Percentiles rank a stretch among this genome's conserved stretches.
Conservation (phyloP, 2,329 filamentous ascomycete genomes). For the Corynespora cassiicola region DNA sequence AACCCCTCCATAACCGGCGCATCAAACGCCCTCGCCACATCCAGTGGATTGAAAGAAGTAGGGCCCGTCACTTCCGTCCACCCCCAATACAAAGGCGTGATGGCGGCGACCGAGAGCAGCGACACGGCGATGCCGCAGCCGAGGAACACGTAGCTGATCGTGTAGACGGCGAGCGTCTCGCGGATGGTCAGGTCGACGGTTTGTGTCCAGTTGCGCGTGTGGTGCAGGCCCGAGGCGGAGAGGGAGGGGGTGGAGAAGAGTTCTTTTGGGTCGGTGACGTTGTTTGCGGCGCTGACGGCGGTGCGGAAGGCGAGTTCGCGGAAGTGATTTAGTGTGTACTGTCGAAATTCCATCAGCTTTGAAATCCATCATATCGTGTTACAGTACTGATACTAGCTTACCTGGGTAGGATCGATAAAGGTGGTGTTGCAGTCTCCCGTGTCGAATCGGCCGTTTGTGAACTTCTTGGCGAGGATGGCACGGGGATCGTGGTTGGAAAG, state of each 20-base stretch:
- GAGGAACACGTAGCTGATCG: constrained; percentile 6
- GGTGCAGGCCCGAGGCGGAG: constrained; percentile 1
- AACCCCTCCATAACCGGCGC: constrained; percentile 7
- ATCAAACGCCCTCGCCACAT: constrained; percentile 14
- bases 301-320: constrained; percentile 13
- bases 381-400: too few relatives aligned
- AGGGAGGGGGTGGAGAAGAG: constrained; percentile 5
- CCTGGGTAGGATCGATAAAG: constrained; percentile 10
- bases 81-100: constrained; percentile 9
- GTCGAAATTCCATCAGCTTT: too few relatives aligned
- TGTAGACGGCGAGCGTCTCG: constrained; percentile 1
- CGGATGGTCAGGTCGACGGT: constrained; percentile 2
- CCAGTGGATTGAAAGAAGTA: constrained; percentile 10
- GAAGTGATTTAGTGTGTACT: constrained; percentile 9
- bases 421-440: constrained; percentile 8
- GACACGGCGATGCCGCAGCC: constrained; percentile 6
- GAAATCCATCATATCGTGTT: too few relatives aligned
- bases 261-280: constrained; percentile 3
- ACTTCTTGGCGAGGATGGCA: constrained; percentile 9
- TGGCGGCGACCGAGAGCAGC: constrained; percentile 10
- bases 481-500: not conserved
- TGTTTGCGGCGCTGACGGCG: constrained; percentile 6
- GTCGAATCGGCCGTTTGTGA: constrained; percentile 10
- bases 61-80: constrained; percentile 1
- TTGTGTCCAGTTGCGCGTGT: constrained; percentile 6